Evolutionary conservation across 306 rosid species (phyloP), one percentile per base, ranked within the genome.

Genomic region (Comarum palustre): DNA sequence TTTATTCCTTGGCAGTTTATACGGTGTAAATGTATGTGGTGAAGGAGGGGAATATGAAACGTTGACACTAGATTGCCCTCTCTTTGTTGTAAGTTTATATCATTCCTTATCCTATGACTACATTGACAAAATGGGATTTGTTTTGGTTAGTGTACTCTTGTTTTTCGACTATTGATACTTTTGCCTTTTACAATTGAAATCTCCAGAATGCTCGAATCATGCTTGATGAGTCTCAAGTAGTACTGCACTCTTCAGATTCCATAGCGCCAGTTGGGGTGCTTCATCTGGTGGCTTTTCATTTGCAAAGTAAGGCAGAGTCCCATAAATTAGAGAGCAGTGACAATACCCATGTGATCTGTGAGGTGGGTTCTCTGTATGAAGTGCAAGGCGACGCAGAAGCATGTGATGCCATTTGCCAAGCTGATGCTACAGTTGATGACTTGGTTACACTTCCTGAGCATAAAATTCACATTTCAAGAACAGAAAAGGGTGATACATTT

Each of bases 1-100:
- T 60, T 6, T 14, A 17, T 16, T 72, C 58, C 41, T 67, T 73
- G 77, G 72, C 87, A 93, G 98, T 80, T 73, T 87, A 79, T 93
- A 87, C 77, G 98, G 97, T 79, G 86, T 87, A 71, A 93, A 91
- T 78, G 96, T 91, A 29, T 93, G 98, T 11, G 98, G 98, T 38
- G 98, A 93, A 89, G 98, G 96, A 84, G 97, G 98, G 62, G 98
- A 93, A 79, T 93, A 90, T 85, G 98, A 93, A 79, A 89, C 98
- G 3, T 82, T 93, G 84, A 91, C 96, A 72, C 94, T 93, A 76
- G 97, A 93, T 75, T 93, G 98, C 84, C 92, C 98, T 0, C 98
- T 93, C 47, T 93, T 93, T 77, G 72, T 72, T 69, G 98, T 91
- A 82, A 86, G 96, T 84, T 79, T 70, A 72, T 67, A 15, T 71